Percentiles rank a stretch among this genome's conserved stretches.
phyloP scores from a whole-genome alignment of 2,329 filamentous ascomycete species.

The Aspergillus sp. region DNA sequence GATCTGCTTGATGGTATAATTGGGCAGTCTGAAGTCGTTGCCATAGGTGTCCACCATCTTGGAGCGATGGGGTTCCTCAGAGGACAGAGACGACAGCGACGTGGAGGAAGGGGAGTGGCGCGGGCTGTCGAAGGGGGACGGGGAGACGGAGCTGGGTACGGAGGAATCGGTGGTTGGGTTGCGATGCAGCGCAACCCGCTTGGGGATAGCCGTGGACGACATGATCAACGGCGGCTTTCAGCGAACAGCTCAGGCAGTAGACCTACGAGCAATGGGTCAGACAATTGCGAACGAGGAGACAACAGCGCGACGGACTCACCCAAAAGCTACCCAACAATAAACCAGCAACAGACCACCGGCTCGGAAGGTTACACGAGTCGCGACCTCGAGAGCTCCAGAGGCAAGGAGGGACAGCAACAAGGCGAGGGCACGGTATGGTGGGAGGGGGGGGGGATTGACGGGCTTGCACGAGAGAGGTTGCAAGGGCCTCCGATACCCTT shows the following conservation, averaged over 20 bases:
- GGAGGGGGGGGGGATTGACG: background rate
- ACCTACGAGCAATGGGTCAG: no score
- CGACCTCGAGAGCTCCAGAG: background rate
- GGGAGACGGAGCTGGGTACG: slow-evolving; percentile 43
- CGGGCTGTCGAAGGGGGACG: slow-evolving; percentile 52
- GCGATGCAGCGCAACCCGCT: slow-evolving; percentile 42
- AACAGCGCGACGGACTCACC: slow-evolving; percentile 1
- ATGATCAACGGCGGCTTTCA: slow-evolving; percentile 18
- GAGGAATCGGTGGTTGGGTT: slow-evolving; percentile 48
- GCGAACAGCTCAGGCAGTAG: no score
- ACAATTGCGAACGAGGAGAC: background rate
- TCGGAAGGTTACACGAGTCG: slow-evolving; percentile 1
- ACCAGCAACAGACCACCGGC: background rate
- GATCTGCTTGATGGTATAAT: slow-evolving; percentile 97
- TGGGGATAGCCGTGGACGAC: slow-evolving; percentile 44
- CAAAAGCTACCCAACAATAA: slow-evolving; percentile 1
- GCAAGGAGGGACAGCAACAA: background rate
- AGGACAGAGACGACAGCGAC: slow-evolving; percentile 81
- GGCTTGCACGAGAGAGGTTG: slow-evolving; percentile 1
- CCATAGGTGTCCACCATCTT: slow-evolving; percentile 85
- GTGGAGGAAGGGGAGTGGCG: slow-evolving; percentile 67
- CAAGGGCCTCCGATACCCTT: slow-evolving; percentile 3
- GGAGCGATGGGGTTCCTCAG: slow-evolving; percentile 47
- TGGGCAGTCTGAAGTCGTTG: slow-evolving; percentile 84
- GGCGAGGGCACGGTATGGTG: slow-evolving; percentile 1